Evolutionary conservation across 106 monocot species (phyloP).

Genomic region (Acorus gramineus): DNA sequence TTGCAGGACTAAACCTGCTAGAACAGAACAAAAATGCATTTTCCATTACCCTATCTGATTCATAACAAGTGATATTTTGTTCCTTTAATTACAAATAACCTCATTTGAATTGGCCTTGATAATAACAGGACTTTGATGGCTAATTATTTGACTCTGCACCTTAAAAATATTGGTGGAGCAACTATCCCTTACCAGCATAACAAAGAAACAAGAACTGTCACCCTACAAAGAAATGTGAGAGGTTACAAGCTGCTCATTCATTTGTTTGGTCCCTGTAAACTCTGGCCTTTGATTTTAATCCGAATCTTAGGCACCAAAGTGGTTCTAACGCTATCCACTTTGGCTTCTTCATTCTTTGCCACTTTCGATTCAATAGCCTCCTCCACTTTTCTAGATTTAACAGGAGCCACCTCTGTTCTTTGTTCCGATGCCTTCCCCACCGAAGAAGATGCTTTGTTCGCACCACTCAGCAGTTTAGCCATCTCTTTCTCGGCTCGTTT

Average conservation of each 20-base stretch:
- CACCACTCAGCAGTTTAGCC: conserved; percentile 25
- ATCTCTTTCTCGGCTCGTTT: conserved; percentile 56
- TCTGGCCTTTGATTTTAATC: conserved; percentile 54
- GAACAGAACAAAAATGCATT: too few relatives aligned
- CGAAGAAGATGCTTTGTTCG: conserved; percentile 1
- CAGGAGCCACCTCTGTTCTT: background rate
- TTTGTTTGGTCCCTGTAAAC: background rate
- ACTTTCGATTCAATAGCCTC: conserved; percentile 4
- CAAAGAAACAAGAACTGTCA: too few relatives aligned
- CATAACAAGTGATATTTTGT: too few relatives aligned
- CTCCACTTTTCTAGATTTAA: background rate
- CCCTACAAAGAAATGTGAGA: too few relatives aligned
- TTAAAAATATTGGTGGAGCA: background rate
- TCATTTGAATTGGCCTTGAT: too few relatives aligned
- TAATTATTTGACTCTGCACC: too few relatives aligned
- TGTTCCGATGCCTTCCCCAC: conserved; percentile 10
- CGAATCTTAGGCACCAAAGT: conserved; percentile 32
- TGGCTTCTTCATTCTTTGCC: conserved; percentile 13
- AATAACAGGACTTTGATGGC: too few relatives aligned
- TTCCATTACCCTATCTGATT: too few relatives aligned
- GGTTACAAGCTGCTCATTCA: too few relatives aligned
- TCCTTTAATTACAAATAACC: too few relatives aligned
- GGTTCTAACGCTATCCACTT: conserved; percentile 4
- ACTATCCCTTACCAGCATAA: conserved; percentile 7
- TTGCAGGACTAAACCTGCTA: too few relatives aligned